These are phyloP conservation scores for Somion occarium DNA, from an alignment of 1,284 basidiomycete species.

Conservation along the genomic window DNA sequence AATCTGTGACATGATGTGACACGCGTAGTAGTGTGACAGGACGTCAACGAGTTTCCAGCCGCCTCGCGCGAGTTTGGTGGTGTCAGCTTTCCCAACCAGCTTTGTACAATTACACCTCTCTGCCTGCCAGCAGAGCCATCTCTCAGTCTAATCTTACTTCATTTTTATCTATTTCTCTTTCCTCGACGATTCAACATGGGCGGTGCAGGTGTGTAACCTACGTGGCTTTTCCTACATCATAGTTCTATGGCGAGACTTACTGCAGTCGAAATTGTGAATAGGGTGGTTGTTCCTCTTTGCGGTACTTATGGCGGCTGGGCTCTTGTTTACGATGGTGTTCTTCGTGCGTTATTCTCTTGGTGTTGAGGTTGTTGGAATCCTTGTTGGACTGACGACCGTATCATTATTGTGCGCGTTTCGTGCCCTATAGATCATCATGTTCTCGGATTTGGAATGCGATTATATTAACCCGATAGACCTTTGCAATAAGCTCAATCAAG, in stretches of 20 bases:
- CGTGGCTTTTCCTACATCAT: not conserved
- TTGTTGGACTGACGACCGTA: constrained; percentile 47
- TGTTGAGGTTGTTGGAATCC: constrained; percentile 99
- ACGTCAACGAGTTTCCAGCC: not conserved
- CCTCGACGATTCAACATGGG: constrained; percentile 22
- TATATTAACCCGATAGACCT: constrained; percentile 99
- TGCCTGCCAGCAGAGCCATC: too few species aligned
- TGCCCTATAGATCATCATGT: constrained; percentile 97
- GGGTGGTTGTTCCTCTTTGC: constrained; percentile 94
- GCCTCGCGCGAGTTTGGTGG: not conserved
- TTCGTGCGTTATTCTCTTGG: constrained; percentile 74
- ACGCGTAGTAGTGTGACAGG: not conserved
- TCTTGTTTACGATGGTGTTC: constrained; percentile 97
- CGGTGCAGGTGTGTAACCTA: constrained; percentile 24
- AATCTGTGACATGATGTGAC: not conserved
- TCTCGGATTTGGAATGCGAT: constrained; percentile 96
- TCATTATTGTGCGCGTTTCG: not conserved
- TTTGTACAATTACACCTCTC: not conserved
- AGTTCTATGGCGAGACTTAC: not conserved
- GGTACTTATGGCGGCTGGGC: constrained; percentile 87
- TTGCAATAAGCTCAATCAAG: constrained; percentile 99
- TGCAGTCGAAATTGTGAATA: constrained; percentile 25
- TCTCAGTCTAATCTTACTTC: constrained; percentile 4
- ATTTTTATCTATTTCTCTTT: constrained; percentile 1
- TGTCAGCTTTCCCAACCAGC: not conserved